Conservation (phyloP, 2,329 filamentous ascomycete genomes). For the Trichoderma cornu-damae region DNA sequence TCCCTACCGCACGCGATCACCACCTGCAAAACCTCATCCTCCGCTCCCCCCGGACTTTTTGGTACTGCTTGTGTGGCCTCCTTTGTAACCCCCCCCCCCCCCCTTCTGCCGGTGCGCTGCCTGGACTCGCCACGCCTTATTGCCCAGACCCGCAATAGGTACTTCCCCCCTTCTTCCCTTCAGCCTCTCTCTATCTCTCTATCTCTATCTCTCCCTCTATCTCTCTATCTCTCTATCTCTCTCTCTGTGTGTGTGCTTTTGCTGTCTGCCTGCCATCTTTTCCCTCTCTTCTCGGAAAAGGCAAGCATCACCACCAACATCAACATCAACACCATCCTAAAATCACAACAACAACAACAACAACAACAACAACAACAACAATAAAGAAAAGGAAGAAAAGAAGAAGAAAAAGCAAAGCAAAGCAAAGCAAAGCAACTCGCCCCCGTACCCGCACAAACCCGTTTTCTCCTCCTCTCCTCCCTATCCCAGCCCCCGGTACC, state of each 20-base stretch:
- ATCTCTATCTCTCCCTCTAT: not conserved
- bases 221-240: not conserved
- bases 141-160: no score
- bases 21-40: constrained; percentile 18
- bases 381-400: no score
- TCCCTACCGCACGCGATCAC: constrained; percentile 23
- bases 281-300: no score
- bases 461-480: not conserved
- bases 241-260: not conserved
- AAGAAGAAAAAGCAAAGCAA: no score
- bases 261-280: not conserved
- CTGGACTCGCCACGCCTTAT: not conserved
- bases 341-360: no score
- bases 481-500: constrained; percentile 1
- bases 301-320: not conserved
- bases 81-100: no score
- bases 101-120: not conserved
- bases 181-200: not conserved
- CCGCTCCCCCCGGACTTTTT: constrained; percentile 14
- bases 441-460: no score
- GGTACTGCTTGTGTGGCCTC: no score
- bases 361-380: no score
- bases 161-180: no score
- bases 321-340: no score
- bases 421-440: not conserved